Percentiles rank a stretch among this genome's conserved stretches.
Conservation (phyloP, 1,284 basidiomycete genomes). For the Irpex lacteus region DNA sequence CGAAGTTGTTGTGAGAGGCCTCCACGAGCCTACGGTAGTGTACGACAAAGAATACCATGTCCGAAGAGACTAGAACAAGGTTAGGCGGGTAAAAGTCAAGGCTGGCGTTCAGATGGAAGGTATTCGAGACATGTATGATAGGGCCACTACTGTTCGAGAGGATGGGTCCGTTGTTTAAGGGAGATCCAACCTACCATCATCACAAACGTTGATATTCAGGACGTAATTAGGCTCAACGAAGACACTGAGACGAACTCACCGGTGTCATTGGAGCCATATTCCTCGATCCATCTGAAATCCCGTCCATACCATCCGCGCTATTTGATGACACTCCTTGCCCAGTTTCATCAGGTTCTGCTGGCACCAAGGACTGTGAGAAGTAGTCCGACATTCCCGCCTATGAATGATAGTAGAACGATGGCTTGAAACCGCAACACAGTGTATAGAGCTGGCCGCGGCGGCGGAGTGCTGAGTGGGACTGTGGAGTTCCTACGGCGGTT, state of each 20-base stretch:
- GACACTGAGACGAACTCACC: background rate
- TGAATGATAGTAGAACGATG: too few species aligned
- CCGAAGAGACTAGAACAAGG: conserved; percentile 61
- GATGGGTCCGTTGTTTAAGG: background rate
- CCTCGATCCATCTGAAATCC: background rate
- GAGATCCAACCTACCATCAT: background rate
- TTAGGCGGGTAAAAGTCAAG: conserved; percentile 37
- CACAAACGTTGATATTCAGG: background rate
- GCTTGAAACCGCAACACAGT: too few species aligned
- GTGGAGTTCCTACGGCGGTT: too few species aligned
- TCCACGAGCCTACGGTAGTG: conserved; percentile 33
- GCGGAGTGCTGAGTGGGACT: too few species aligned
- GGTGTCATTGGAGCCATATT: background rate
- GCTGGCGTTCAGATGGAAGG: background rate
- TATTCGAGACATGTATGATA: background rate
- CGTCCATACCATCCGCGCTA: background rate
- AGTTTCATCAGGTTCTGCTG: too few species aligned
- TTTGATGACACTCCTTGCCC: too few species aligned
- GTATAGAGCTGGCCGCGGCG: too few species aligned
- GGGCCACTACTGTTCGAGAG: background rate
- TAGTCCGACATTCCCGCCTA: too few species aligned
- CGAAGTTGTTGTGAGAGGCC: conserved; percentile 36
- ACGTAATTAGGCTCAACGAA: background rate
- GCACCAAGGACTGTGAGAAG: too few species aligned
- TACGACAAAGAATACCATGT: conserved; percentile 65